These are phyloP conservation scores for Colletotrichum cordylinicola DNA, from an alignment of 2,329 filamentous ascomycete species.

Conservation along the genomic window DNA sequence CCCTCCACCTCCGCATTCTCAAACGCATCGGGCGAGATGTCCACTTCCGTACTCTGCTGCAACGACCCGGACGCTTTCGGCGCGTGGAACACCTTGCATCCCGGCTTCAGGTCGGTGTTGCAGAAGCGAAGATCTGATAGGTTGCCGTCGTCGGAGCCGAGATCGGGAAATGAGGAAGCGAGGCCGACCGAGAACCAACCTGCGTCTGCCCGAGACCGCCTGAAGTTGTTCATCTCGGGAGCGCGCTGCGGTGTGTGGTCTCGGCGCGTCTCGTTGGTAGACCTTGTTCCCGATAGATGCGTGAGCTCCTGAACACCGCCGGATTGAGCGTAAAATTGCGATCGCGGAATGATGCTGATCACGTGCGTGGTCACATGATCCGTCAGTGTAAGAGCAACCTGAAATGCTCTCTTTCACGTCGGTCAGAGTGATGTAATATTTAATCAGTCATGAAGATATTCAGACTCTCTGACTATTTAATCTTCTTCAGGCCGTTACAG, in stretches of 20 bases:
- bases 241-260: neutral
- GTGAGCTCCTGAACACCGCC: neutral
- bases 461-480: neutral
- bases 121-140: constrained; percentile 47
- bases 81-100: constrained; percentile 66
- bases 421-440: rapidly evolving
- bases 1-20: constrained; percentile 31
- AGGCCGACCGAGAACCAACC: constrained; percentile 63
- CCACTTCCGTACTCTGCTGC: constrained; percentile 39
- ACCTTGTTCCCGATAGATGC: neutral
- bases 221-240: constrained; percentile 28
- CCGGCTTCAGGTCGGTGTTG: constrained; percentile 43
- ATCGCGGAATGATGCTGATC: neutral
- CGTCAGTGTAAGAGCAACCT: rapidly evolving
- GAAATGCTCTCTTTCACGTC: neutral
- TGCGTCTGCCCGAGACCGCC: constrained; percentile 28
- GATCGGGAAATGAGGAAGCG: constrained; percentile 60
- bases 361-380: neutral
- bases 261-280: neutral
- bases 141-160: constrained; percentile 44
- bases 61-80: constrained; percentile 41
- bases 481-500: neutral
- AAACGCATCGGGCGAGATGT: constrained; percentile 37
- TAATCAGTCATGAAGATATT: rapidly evolving
- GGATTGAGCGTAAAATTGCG: neutral